Conservation (phyloP, 768 basidiomycete genomes). For the Trametes maxima region DNA sequence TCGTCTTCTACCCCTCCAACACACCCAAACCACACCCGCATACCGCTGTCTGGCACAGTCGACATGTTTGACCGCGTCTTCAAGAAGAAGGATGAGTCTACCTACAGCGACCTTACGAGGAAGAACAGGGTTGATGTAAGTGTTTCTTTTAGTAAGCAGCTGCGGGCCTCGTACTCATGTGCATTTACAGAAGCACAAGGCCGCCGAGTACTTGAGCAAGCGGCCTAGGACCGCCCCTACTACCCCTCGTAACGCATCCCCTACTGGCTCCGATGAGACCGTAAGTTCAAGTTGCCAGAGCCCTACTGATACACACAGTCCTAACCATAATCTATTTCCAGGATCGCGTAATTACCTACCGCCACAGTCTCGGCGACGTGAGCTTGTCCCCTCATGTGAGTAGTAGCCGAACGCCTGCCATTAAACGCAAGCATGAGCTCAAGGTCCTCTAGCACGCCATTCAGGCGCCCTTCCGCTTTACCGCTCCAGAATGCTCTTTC, state of each 20-base stretch:
- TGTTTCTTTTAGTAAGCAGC: neutral
- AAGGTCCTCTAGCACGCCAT: neutral
- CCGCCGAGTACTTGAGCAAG: neutral
- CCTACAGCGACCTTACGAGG: neutral
- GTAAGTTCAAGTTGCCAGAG: neutral
- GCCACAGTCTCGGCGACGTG: conserved; percentile 6
- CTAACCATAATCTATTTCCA: neutral
- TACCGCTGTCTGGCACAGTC: conserved; percentile 12
- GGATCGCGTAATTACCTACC: neutral
- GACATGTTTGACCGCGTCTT: conserved; percentile 15
- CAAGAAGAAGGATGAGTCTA: conserved; percentile 14
- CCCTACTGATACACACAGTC: neutral
- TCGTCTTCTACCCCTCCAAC: neutral
- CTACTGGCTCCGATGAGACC: neutral
- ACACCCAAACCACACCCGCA: neutral
- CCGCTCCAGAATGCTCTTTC: neutral
- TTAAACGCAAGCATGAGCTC: neutral
- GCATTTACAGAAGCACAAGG: neutral
- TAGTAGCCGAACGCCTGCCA: neutral
- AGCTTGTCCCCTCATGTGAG: conserved; percentile 1
- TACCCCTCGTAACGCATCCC: neutral
- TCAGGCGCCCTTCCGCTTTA: neutral
- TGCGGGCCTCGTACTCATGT: neutral
- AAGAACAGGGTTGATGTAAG: conserved; percentile 9
- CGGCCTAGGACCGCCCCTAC: conserved; percentile 12